phyloP scores from a whole-genome alignment of 306 rosid species.

The Phaseolus lunatus region DNA sequence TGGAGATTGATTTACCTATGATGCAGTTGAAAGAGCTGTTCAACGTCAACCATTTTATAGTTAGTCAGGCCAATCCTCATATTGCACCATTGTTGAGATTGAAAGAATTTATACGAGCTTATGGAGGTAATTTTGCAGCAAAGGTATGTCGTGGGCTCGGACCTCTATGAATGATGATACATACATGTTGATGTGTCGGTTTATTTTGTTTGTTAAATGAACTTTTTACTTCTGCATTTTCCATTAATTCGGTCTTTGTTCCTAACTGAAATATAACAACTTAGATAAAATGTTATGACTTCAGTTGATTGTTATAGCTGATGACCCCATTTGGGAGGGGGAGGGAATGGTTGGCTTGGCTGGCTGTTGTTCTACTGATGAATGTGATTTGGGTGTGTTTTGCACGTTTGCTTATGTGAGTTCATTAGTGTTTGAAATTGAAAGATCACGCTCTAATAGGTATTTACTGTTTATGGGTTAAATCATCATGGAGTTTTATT shows the following conservation, averaged over 20 bases:
- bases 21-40: conserved; percentile 94
- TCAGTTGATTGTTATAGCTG: background rate
- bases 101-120: conserved; percentile 86
- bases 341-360: too few species aligned
- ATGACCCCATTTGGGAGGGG: too few species aligned
- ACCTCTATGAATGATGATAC: background rate
- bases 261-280: conserved; percentile 6
- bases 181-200: conserved; percentile 6
- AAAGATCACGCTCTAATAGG: background rate
- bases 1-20: conserved; percentile 98
- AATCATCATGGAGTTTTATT: conserved; percentile 21
- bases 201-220: conserved; percentile 30
- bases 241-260: background rate
- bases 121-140: conserved; percentile 93
- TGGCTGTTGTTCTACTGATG: too few species aligned
- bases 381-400: too few species aligned
- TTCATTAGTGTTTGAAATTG: too few species aligned
- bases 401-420: too few species aligned
- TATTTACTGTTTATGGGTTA: conserved; percentile 6
- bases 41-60: conserved; percentile 95
- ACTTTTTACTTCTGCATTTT: conserved; percentile 11
- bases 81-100: conserved; percentile 90
- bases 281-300: background rate
- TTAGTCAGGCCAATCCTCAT: conserved; percentile 98
- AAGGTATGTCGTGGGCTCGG: conserved; percentile 66